phyloP scores from a whole-genome alignment of 164 flowering plant genomes.

The Litsea cubeba region DNA sequence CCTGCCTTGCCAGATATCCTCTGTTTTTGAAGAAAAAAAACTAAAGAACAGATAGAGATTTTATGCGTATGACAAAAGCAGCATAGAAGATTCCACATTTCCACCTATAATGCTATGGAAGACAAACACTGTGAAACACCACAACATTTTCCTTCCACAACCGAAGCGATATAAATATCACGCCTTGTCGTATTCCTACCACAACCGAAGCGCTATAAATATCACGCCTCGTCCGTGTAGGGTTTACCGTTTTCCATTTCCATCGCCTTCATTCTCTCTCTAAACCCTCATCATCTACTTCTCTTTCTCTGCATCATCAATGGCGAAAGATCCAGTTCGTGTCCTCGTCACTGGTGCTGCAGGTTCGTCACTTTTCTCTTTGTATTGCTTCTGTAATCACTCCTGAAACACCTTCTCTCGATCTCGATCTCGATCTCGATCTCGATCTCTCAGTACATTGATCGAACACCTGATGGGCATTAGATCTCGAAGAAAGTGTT shows the following conservation, averaged over 20 bases:
- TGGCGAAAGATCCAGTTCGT: conserved; percentile 83
- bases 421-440: neutral
- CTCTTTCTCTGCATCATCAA: conserved; percentile 8
- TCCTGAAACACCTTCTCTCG: neutral
- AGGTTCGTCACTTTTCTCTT: conserved; percentile 32
- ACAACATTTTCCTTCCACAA: neutral
- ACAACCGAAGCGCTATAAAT: neutral
- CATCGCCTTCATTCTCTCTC: neutral
- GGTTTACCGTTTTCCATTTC: neutral
- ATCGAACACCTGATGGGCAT: neutral
- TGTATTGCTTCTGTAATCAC: neutral
- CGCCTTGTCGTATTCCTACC: neutral
- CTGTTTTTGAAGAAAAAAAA: too few relatives aligned
- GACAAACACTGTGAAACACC: neutral
- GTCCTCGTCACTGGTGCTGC: conserved; percentile 91
- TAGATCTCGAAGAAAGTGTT: neutral
- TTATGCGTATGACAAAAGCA: too few relatives aligned
- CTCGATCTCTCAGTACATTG: neutral
- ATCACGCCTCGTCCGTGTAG: neutral
- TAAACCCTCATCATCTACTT: neutral
- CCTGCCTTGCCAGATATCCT: too few relatives aligned
- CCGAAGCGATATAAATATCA: too few relatives aligned
- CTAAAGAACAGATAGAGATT: too few relatives aligned
- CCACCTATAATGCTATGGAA: neutral
- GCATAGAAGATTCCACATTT: too few relatives aligned